These are phyloP conservation scores for Hippophae gyantsensis DNA, from an alignment of 306 rosid genomes.

Conservation along the genomic window DNA sequence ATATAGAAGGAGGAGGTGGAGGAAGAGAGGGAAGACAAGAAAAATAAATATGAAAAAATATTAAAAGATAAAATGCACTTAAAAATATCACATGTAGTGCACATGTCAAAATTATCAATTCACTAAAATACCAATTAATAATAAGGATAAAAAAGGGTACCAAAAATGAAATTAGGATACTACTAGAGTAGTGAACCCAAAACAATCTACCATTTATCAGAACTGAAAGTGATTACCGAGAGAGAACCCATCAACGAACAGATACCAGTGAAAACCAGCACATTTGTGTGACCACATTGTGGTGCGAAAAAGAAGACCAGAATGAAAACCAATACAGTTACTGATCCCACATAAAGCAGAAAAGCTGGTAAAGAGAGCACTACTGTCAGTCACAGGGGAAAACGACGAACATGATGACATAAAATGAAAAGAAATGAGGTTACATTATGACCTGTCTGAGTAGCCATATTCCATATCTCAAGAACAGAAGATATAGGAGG, in stretches of 20 bases:
- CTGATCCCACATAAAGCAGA: constrained; percentile 57
- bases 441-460: constrained; percentile 61
- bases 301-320: constrained; percentile 71
- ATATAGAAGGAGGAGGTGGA: no score
- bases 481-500: constrained; percentile 53
- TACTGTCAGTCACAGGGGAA: constrained; percentile 14
- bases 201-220: background rate
- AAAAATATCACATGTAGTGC: no score
- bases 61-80: no score
- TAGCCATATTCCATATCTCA: constrained; percentile 80
- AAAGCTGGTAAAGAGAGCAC: constrained; percentile 48
- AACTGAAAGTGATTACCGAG: constrained; percentile 38
- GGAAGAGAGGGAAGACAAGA: no score
- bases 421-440: background rate
- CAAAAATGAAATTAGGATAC: no score
- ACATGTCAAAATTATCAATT: no score
- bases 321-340: constrained; percentile 56
- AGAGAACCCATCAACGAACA: constrained; percentile 94
- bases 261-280: constrained; percentile 67
- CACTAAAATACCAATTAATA: no score
- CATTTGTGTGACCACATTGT: constrained; percentile 63
- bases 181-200: no score
- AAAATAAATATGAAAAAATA: no score
- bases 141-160: no score
- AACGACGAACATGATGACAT: constrained; percentile 1